Evolutionary conservation across 2,329 filamentous ascomycete genomes (phyloP).

Genomic region (Anisogramma anomala): DNA sequence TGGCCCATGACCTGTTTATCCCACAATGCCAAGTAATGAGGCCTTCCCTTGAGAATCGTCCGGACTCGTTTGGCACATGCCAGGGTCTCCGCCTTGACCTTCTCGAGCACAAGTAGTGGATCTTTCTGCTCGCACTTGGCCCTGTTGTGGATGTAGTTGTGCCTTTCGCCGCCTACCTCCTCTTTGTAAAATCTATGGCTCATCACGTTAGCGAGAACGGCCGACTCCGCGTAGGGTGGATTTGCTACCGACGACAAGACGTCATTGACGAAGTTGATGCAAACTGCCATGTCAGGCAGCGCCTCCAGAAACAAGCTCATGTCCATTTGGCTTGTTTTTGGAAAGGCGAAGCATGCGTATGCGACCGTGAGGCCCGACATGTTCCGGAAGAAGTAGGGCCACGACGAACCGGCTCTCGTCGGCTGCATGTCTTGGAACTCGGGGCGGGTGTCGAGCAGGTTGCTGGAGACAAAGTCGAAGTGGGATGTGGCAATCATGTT

Average conservation of each 20-base stretch:
- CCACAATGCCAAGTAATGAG: neutral
- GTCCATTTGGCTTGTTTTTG: neutral
- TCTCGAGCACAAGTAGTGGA: neutral
- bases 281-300: neutral
- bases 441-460: neutral
- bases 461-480: neutral
- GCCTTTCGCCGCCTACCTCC: neutral
- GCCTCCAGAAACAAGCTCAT: neutral
- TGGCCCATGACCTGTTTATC: conserved; percentile 1
- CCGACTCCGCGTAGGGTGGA: neutral
- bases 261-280: neutral
- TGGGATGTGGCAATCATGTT: conserved; percentile 1
- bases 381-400: neutral
- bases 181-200: neutral
- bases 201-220: neutral
- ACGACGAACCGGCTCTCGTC: neutral
- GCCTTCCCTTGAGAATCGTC: neutral
- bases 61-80: neutral
- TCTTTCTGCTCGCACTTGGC: neutral
- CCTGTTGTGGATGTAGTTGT: conserved; percentile 1
- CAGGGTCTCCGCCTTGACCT: neutral
- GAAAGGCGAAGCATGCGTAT: neutral
- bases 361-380: neutral
- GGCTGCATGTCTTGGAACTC: neutral
- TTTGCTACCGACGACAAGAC: neutral